Evolutionary conservation across 2,329 filamentous ascomycete genomes (phyloP), one percentile per base, ranked within the genome.

Genomic region (Aspergillus pseudoterreus): DNA sequence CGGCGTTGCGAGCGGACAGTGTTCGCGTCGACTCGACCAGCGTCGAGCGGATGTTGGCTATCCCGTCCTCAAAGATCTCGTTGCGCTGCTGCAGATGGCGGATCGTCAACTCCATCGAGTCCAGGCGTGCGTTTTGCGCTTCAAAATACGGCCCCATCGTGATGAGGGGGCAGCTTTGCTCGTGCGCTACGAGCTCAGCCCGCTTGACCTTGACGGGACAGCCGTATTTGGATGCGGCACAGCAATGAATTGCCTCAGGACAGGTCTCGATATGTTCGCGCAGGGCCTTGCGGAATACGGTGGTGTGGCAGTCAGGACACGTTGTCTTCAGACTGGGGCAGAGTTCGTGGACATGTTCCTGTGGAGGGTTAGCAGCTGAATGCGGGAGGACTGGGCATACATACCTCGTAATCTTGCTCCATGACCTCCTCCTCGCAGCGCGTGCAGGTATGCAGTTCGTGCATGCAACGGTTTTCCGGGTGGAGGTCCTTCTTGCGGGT

Each of bases 401-500:
- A 6, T 46, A 78, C 76, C 64, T 82, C 76, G 27, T 82, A 73
- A 50, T 82, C 75, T 52, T 75, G 75, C 62, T 81, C 77, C 67
- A 80, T 77, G 59, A 84, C 70, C 32, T 74, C 71, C 45, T 76
- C 72, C 27, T 75, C 73, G 56, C 82, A 85, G 49, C 76, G 70
- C 12, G 78, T 68, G 58, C 82, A 85, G 55, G 67, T 74, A 42
- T 78, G 73, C 8, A 74, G 70, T 50, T 70, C 74, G 63, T 85
- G 82, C 57, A 82, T 69, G 62, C 82, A 85, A 21, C 73, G 64
- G 4, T 56, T 49, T 32, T 71, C 77, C 51, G 74, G 69, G 38
- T 76, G 70, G n/a, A 76, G 66, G 62, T 84, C 77, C 63, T 80
- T 84, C 60, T 80, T 76, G 41, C 74, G 75, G n/a, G 80, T 76